These are phyloP conservation scores for Lichtheimia ornata DNA, from an alignment of 371 early-diverging fungal species.

Conservation along the genomic window DNA sequence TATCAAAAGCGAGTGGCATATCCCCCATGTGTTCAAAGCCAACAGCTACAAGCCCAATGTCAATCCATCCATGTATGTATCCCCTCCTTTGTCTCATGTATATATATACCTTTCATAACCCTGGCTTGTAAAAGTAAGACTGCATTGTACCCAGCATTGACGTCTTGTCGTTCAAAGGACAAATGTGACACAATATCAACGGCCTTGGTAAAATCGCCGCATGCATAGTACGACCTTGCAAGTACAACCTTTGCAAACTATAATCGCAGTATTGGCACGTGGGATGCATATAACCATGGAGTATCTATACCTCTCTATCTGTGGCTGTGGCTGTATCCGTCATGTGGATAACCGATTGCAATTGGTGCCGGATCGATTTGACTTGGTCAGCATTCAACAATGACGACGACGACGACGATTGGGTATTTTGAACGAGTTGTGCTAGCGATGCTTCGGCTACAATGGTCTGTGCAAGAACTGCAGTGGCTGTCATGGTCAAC, in stretches of 20 bases:
- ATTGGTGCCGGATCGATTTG: constrained; percentile 27
- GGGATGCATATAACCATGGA: too few relatives aligned
- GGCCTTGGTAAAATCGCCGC: constrained; percentile 35
- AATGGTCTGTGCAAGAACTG: constrained; percentile 50
- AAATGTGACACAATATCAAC: constrained; percentile 30
- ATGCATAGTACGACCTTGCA: constrained; percentile 40
- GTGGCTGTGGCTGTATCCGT: constrained; percentile 4
- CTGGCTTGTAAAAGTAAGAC: constrained; percentile 52
- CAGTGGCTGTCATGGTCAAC: neutral
- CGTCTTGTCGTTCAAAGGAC: constrained; percentile 30
- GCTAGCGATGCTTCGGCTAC: constrained; percentile 43
- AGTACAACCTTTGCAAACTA: constrained; percentile 48
- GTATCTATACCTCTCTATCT: constrained; percentile 34
- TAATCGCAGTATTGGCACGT: too few relatives aligned
- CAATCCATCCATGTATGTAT: neutral
- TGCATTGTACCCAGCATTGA: constrained; percentile 52
- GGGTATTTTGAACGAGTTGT: constrained; percentile 12
- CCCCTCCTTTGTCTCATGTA: neutral
- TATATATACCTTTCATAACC: constrained; percentile 50
- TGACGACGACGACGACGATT: constrained; percentile 24
- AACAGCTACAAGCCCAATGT: constrained; percentile 30
- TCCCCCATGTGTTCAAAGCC: constrained; percentile 55
- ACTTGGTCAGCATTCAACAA: constrained; percentile 26
- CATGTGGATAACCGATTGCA: constrained; percentile 24
- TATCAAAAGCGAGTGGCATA: constrained; percentile 42